Percentiles rank a stretch among this genome's conserved stretches.
phyloP scores from a whole-genome alignment of 2,329 filamentous ascomycete species.

The Onygena corvina region DNA sequence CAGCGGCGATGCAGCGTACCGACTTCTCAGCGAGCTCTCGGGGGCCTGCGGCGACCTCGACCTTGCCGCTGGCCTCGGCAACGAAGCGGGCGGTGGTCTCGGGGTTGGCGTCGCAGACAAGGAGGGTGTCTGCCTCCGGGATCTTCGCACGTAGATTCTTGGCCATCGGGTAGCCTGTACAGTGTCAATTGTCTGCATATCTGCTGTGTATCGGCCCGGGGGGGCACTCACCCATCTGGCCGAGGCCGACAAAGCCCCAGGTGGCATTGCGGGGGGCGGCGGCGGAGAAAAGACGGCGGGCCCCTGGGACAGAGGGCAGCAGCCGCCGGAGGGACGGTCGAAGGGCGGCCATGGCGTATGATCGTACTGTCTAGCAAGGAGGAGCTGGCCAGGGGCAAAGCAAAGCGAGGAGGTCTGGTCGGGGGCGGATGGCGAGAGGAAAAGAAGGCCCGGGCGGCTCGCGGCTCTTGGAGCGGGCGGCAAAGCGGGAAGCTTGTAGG shows the following conservation, averaged over 20 bases:
- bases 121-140: conserved; percentile 48
- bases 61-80: conserved; percentile 41
- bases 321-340: not conserved
- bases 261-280: conserved; percentile 36
- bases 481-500: no score
- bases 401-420: not conserved
- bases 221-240: conserved; percentile 46
- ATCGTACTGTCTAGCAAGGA: not conserved
- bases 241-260: conserved; percentile 50
- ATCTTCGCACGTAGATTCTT: conserved; percentile 57
- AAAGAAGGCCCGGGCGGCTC: no score
- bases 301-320: not conserved
- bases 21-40: conserved; percentile 54
- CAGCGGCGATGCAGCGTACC: conserved; percentile 41
- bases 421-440: not conserved
- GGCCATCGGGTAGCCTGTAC: conserved; percentile 58
- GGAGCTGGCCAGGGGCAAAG: not conserved
- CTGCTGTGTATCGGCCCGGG: not conserved
- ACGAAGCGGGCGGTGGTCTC: conserved; percentile 46
- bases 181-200: not conserved
- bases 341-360: conserved; percentile 4
- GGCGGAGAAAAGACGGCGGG: conserved; percentile 37
- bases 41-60: conserved; percentile 46
- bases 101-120: conserved; percentile 55
- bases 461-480: no score